These are phyloP conservation scores for Clavariopsis aquatica DNA, from an alignment of 495 filamentous ascomycete species.

Conservation along the genomic window DNA sequence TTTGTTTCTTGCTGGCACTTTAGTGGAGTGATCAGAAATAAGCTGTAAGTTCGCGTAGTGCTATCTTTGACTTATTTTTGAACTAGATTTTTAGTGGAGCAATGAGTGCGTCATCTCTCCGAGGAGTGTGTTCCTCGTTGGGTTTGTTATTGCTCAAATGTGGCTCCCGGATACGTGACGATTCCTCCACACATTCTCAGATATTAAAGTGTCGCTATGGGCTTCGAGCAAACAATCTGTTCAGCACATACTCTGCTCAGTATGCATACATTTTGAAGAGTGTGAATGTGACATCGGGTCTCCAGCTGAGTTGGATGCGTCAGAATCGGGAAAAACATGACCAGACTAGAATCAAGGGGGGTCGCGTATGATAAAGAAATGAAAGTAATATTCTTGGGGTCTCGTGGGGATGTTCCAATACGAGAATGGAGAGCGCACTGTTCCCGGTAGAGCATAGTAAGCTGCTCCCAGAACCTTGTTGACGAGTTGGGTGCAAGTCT, in stretches of 20 bases:
- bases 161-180: not conserved
- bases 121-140: not conserved
- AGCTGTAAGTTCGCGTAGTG: not conserved
- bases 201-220: not conserved
- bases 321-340: too few relatives aligned
- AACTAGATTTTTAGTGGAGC: constrained; percentile 61
- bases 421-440: too few relatives aligned
- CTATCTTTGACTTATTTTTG: not conserved
- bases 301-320: too few relatives aligned
- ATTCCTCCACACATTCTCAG: not conserved
- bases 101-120: constrained; percentile 62
- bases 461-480: too few relatives aligned
- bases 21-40: constrained; percentile 71
- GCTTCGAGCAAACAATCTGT: not conserved
- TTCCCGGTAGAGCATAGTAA: too few relatives aligned
- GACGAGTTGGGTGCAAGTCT: too few relatives aligned
- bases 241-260: not conserved
- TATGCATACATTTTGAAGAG: not conserved
- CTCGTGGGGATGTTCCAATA: too few relatives aligned
- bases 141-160: not conserved
- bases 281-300: too few relatives aligned
- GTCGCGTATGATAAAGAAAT: too few relatives aligned
- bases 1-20: constrained; percentile 72
- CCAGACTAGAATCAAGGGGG: too few relatives aligned
- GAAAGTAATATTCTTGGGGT: too few relatives aligned